Conservation (phyloP, 306 rosid species). For the Phaseolus lunatus region DNA sequence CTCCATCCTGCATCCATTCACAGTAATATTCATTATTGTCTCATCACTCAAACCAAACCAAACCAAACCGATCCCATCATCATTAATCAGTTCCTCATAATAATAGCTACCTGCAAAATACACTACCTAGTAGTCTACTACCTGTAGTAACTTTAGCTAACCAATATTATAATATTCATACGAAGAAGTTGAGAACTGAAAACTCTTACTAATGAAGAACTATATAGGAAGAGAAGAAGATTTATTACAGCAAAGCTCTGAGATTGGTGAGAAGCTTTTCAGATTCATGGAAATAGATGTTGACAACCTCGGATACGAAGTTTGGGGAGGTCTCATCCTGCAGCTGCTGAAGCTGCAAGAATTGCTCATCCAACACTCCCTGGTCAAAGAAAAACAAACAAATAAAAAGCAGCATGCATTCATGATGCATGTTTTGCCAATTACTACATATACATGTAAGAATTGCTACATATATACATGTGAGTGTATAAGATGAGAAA, state of each 20-base stretch:
- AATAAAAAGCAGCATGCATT: neutral
- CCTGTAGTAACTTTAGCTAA: neutral
- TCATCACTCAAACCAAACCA: neutral
- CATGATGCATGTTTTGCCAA: neutral
- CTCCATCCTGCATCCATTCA: constrained; percentile 60
- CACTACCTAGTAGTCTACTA: neutral
- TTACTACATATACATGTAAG: neutral
- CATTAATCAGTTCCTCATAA: neutral
- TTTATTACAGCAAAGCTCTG: constrained; percentile 64
- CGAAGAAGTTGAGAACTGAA: neutral
- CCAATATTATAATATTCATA: no score
- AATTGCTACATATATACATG: no score
- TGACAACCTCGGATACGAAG: constrained; percentile 90
- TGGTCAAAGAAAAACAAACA: neutral
- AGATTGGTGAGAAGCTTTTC: constrained; percentile 87
- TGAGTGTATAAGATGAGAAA: no score
- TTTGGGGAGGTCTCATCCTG: constrained; percentile 93
- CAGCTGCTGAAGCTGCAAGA: constrained; percentile 93
- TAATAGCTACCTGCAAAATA: no score
- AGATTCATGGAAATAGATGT: constrained; percentile 90
- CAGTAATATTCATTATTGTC: neutral
- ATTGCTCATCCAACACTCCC: constrained; percentile 96
- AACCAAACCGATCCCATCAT: neutral
- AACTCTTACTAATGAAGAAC: neutral
- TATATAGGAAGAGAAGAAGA: neutral